These are phyloP conservation scores for Laetiporus sulphureus DNA, from an alignment of 1,284 basidiomycete genomes.

Conservation along the genomic window DNA sequence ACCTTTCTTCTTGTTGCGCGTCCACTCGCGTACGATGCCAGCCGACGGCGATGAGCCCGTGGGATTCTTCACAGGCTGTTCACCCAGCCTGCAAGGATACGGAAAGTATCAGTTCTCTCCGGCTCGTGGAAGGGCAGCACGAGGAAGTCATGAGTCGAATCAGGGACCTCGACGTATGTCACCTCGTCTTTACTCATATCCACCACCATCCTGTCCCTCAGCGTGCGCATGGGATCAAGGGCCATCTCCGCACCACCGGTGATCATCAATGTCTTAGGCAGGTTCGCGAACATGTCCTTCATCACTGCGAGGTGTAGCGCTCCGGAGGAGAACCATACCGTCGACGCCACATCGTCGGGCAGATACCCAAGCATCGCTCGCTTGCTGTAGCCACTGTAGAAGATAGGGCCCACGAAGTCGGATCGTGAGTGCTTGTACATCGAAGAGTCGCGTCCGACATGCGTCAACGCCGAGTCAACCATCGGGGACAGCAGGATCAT, in stretches of 20 bases:
- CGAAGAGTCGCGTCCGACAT: slow-evolving; percentile 27
- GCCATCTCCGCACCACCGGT: slow-evolving; percentile 48
- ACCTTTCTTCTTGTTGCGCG: too few species aligned
- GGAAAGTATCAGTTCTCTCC: too few species aligned
- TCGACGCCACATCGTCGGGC: slow-evolving; percentile 27
- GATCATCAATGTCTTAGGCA: slow-evolving; percentile 49
- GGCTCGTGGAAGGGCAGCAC: slow-evolving; percentile 46
- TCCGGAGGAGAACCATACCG: slow-evolving; percentile 53
- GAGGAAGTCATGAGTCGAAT: slow-evolving; percentile 49
- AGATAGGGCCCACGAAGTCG: slow-evolving; percentile 32
- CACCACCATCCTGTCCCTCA: slow-evolving; percentile 20
- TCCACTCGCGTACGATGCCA: too few species aligned
- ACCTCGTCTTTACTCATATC: slow-evolving; percentile 45
- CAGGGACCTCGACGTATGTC: slow-evolving; percentile 41
- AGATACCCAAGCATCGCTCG: slow-evolving; percentile 37
- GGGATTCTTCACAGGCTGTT: too few species aligned
- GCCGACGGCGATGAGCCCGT: too few species aligned
- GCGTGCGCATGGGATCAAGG: slow-evolving; percentile 37
- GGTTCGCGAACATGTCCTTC: slow-evolving; percentile 38
- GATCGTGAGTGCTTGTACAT: slow-evolving; percentile 23
- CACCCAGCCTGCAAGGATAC: too few species aligned
- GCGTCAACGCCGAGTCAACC: slow-evolving; percentile 38
- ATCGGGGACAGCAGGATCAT: slow-evolving; percentile 54
- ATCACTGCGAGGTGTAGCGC: slow-evolving; percentile 31
- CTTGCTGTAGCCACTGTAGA: slow-evolving; percentile 22